These are phyloP conservation scores for Penicillium parvum DNA, from an alignment of 495 filamentous ascomycete species.

Conservation along the genomic window DNA sequence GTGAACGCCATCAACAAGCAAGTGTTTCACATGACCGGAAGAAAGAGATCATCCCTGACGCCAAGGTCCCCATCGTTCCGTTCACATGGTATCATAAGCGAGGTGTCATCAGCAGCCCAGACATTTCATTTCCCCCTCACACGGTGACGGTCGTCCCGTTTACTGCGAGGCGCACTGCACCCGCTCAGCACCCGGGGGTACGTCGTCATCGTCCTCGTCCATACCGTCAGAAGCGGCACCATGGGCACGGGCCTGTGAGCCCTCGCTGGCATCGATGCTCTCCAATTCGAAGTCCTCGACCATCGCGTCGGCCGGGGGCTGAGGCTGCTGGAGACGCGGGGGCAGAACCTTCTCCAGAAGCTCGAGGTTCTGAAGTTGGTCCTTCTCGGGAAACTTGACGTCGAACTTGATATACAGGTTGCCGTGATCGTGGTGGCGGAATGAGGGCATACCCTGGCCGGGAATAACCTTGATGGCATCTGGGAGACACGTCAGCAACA, in stretches of 20 bases:
- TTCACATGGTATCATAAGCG: slow-evolving; percentile 46
- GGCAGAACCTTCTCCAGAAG: slow-evolving; percentile 79
- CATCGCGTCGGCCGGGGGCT: slow-evolving; percentile 77
- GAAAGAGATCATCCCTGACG: slow-evolving; percentile 19
- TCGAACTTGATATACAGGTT: slow-evolving; percentile 98
- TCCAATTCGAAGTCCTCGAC: slow-evolving; percentile 81
- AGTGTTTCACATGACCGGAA: slow-evolving; percentile 19
- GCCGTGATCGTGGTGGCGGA: slow-evolving; percentile 90
- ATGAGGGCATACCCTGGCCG: slow-evolving; percentile 97
- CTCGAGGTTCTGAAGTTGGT: slow-evolving; percentile 49
- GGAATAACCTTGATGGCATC: slow-evolving; percentile 90
- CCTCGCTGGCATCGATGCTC: slow-evolving; percentile 66
- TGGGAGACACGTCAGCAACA: slow-evolving; percentile 33
- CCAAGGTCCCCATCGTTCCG: slow-evolving; percentile 6
- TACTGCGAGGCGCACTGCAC: slow-evolving; percentile 99
- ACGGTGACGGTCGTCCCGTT: slow-evolving; percentile 20
- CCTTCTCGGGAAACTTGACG: slow-evolving; percentile 83
- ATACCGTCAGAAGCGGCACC: slow-evolving; percentile 63
- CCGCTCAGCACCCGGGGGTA: slow-evolving; percentile 77
- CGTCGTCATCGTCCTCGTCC: slow-evolving; percentile 77
- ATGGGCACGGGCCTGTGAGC: slow-evolving; percentile 65
- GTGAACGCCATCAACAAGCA: slow-evolving; percentile 42
- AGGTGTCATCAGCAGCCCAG: slow-evolving; percentile 33
- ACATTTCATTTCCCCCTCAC: slow-evolving; percentile 9
- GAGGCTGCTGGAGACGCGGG: slow-evolving; percentile 52